Evolutionary conservation across 805 yeast genomes (phyloP).

Genomic region (Metschnikowia lochheadii): DNA sequence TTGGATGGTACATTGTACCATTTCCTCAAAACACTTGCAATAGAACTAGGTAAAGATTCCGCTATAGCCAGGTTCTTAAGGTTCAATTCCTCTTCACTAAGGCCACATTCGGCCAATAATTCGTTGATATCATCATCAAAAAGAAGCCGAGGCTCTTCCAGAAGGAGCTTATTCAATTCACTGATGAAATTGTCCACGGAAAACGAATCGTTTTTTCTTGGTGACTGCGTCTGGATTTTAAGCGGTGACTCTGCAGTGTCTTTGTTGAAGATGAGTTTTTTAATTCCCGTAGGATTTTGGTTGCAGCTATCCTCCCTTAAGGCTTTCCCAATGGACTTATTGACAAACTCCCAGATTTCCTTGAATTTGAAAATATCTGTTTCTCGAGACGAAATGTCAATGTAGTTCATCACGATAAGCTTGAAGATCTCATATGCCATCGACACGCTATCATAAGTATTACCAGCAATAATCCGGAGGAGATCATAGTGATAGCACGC

Average conservation of each 20-base stretch:
- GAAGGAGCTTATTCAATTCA: slow-evolving; percentile 24
- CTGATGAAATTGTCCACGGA: slow-evolving; percentile 24
- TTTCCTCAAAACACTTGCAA: slow-evolving; percentile 2
- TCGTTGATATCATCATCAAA: slow-evolving; percentile 17
- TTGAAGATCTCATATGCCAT: slow-evolving; percentile 36
- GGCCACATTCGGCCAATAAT: slow-evolving; percentile 7
- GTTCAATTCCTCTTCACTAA: slow-evolving; percentile 9
- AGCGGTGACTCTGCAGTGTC: slow-evolving; percentile 35
- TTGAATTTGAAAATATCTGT: slow-evolving; percentile 30
- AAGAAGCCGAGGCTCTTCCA: slow-evolving; percentile 8
- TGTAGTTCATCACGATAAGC: slow-evolving; percentile 29
- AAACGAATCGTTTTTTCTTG: slow-evolving; percentile 19
- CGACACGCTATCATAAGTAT: slow-evolving; percentile 21
- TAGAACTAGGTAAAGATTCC: background rate
- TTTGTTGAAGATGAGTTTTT: slow-evolving; percentile 18
- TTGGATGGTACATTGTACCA: slow-evolving; percentile 5
- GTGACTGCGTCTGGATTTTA: slow-evolving; percentile 23
- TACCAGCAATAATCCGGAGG: slow-evolving; percentile 32
- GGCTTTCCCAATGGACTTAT: slow-evolving; percentile 22
- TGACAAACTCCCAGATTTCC: slow-evolving; percentile 35
- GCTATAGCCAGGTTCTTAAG: background rate
- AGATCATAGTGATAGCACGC: slow-evolving; percentile 19
- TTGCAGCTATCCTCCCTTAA: slow-evolving; percentile 2
- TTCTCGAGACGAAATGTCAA: slow-evolving; percentile 33
- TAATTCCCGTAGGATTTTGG: slow-evolving; percentile 1